Evolutionary conservation across 148 eudicot species (phyloP).

Genomic region (Vaccinium macrocarpon): DNA sequence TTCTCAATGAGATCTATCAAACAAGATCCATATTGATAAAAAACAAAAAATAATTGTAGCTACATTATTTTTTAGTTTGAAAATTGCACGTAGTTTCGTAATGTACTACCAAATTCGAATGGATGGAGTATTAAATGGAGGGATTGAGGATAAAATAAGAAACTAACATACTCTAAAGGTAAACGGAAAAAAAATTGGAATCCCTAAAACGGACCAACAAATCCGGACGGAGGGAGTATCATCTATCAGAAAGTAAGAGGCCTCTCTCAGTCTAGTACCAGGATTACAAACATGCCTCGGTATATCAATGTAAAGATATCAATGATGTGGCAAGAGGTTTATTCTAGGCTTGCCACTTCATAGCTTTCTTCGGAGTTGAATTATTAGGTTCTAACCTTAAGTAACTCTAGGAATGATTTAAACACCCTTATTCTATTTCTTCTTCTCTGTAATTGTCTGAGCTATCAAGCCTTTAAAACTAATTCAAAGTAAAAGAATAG

Average conservation of each 20-base stretch:
- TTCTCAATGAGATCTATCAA: too few species aligned
- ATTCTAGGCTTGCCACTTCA: conserved; percentile 2
- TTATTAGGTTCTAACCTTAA: not conserved
- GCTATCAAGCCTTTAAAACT: not conserved
- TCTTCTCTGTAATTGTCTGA: not conserved
- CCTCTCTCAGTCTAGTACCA: not conserved
- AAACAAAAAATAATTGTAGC: too few species aligned
- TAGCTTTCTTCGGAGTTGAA: not conserved
- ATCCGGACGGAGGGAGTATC: too few species aligned
- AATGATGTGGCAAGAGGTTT: not conserved
- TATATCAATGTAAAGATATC: not conserved
- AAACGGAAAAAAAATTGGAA: too few species aligned
- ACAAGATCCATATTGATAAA: too few species aligned
- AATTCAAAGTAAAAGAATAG: not conserved
- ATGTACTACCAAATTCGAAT: too few species aligned
- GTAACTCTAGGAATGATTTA: not conserved
- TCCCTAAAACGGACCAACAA: too few species aligned
- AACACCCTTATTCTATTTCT: not conserved
- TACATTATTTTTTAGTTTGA: too few species aligned
- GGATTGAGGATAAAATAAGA: too few species aligned
- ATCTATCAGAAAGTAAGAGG: not conserved
- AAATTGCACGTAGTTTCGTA: too few species aligned
- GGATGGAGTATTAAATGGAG: too few species aligned
- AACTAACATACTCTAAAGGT: too few species aligned
- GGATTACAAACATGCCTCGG: not conserved